These are phyloP conservation scores for Sequoia sempervirens DNA, from an alignment of 75 land plant species.

Conservation along the genomic window DNA sequence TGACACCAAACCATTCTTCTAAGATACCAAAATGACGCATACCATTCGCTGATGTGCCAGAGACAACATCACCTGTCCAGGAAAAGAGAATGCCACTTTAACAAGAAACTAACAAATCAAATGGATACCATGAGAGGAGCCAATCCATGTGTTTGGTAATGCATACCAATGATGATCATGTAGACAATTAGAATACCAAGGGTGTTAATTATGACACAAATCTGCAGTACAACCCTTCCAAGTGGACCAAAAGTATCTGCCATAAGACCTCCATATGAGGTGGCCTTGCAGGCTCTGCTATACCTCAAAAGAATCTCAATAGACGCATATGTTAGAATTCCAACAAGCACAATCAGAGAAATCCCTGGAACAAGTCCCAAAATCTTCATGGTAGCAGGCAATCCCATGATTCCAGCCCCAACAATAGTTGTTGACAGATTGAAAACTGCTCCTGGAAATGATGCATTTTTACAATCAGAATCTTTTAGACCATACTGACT, in stretches of 20 bases:
- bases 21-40: constrained; percentile 36
- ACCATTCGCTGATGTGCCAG: constrained; percentile 24
- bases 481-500: background rate
- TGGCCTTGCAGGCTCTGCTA: constrained; percentile 44
- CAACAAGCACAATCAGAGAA: constrained; percentile 51
- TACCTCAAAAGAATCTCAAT: constrained; percentile 66
- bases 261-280: constrained; percentile 74
- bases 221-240: constrained; percentile 61
- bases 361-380: constrained; percentile 64
- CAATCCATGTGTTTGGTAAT: background rate
- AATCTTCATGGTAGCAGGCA: constrained; percentile 79
- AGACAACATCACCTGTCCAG: constrained; percentile 38
- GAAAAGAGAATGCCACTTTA: background rate
- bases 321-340: constrained; percentile 63
- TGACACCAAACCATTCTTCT: constrained; percentile 41
- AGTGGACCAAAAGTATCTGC: constrained; percentile 71
- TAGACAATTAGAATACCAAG: constrained; percentile 83
- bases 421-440: constrained; percentile 85
- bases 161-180: constrained; percentile 87
- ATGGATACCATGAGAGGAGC: background rate
- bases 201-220: constrained; percentile 69
- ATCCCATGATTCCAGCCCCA: constrained; percentile 93
- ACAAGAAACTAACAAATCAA: background rate
- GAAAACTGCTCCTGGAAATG: constrained; percentile 40
- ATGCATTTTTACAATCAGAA: background rate